Evolutionary conservation across 768 basidiomycete species (phyloP).

Genomic region (Tylopilus sp.): DNA sequence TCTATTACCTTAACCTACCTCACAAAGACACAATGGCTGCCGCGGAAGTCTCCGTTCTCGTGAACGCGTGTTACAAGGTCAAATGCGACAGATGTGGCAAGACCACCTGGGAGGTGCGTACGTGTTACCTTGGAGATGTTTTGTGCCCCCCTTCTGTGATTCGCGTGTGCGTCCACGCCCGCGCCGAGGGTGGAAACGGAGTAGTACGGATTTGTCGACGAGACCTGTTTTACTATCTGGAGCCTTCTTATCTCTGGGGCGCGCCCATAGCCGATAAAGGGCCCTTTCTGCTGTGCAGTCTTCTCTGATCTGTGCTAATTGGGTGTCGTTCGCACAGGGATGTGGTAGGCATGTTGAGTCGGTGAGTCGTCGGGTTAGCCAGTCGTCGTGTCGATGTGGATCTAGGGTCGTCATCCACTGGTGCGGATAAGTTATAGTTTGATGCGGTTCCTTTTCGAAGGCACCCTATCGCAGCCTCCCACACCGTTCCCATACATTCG

Average conservation of each 20-base stretch:
- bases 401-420: slow-evolving; percentile 15
- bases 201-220: slow-evolving; percentile 5
- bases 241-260: slow-evolving; percentile 15
- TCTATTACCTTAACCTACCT: slow-evolving; percentile 35
- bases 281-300: neutral
- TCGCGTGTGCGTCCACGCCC: slow-evolving; percentile 14
- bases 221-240: slow-evolving; percentile 7
- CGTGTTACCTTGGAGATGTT: slow-evolving; percentile 27
- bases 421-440: slow-evolving; percentile 24
- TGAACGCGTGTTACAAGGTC: slow-evolving; percentile 53
- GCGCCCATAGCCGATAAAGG: slow-evolving; percentile 1
- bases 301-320: slow-evolving; percentile 5
- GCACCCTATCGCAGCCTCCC: slow-evolving; percentile 29
- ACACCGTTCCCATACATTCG: slow-evolving; percentile 22
- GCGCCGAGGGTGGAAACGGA: slow-evolving; percentile 14
- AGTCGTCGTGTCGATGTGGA: slow-evolving; percentile 12
- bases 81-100: slow-evolving; percentile 63
- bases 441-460: slow-evolving; percentile 37
- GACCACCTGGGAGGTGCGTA: slow-evolving; percentile 65
- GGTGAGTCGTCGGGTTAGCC: slow-evolving; percentile 41
- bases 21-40: slow-evolving; percentile 25
- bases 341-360: slow-evolving; percentile 64
- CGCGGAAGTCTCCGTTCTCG: slow-evolving; percentile 33
- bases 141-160: slow-evolving; percentile 15
- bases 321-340: slow-evolving; percentile 43